Evolutionary conservation across 805 yeast genomes (phyloP), one percentile per base, ranked within the genome.

Genomic region (Geotrichum ghanense): DNA sequence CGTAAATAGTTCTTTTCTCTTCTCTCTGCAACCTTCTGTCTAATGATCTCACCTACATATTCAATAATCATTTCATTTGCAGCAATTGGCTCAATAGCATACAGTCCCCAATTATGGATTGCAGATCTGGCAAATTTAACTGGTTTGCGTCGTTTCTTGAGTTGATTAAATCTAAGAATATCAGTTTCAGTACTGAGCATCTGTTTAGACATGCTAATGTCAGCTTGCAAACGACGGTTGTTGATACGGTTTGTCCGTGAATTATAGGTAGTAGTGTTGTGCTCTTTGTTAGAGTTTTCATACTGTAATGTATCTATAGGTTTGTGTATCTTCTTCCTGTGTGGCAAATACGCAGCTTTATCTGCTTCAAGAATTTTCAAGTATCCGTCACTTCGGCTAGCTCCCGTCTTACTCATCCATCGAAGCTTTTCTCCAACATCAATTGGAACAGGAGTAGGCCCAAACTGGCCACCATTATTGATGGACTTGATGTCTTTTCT

Each of bases 61-160:
- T 92, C 99, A 49, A 92, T 90, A 58, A 92, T 88, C 96, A 92
- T 90, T 63, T 92, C 98, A 54, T 80, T 83, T 0, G 92, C 94
- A n/a, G 87, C 84, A 59, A 92, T 92, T 1, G 95, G 95, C 58
- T 92, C 97, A 57, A 85, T 68, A 0, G 99, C 98, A 65, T 88
- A 92, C 35, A 92, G 67, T 0, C 99, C 99, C 98, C 98, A 92
- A 59, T 90, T 87, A 63, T 92, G 98, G 58, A 92, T 92, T 0
- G 97, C 95, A 2, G 97, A 88, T 46, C 97, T 72, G 0, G 97
- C 97, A 70, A 89, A 89, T n/a, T 92, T 82, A 6, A 90, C 97
- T 0, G 95, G 95, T 58, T 90, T 90, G 63, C 83, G 85, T 52
- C 97, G 75, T 59, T 86, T 88, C 53, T 86, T 84, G 55, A 90